Evolutionary conservation across 1,139 yeast species (phyloP).

Genomic region (Geotrichum macrosporum): DNA sequence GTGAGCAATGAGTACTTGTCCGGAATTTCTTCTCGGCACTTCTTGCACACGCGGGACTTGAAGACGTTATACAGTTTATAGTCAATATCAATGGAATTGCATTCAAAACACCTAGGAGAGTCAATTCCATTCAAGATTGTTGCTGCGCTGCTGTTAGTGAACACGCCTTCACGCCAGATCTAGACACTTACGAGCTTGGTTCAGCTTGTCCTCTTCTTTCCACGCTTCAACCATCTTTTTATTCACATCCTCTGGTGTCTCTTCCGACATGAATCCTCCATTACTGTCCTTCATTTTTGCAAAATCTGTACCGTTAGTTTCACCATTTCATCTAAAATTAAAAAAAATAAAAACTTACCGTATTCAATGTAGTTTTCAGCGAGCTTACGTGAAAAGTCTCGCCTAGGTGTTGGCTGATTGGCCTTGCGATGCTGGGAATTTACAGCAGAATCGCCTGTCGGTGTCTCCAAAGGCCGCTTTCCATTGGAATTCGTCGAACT

Average conservation of each 20-base stretch:
- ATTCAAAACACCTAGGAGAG: constrained; percentile 76
- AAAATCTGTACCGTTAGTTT: constrained; percentile 43
- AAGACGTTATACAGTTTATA: constrained; percentile 65
- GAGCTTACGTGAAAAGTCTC: constrained; percentile 5
- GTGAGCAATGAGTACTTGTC: constrained; percentile 88
- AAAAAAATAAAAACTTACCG: constrained; percentile 40
- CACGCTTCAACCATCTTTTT: constrained; percentile 67
- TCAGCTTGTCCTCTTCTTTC: constrained; percentile 54
- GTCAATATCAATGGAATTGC: constrained; percentile 72
- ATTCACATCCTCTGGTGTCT: constrained; percentile 36
- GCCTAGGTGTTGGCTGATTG: constrained; percentile 3
- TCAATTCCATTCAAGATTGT: constrained; percentile 48
- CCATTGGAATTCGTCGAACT: not conserved
- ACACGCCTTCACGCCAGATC: constrained; percentile 6
- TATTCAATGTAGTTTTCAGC: constrained; percentile 71
- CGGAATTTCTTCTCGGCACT: constrained; percentile 66
- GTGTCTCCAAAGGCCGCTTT: constrained; percentile 21
- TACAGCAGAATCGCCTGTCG: constrained; percentile 8
- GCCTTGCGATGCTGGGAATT: constrained; percentile 19
- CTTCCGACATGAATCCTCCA: constrained; percentile 73
- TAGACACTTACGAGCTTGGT: constrained; percentile 23
- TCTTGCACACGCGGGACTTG: constrained; percentile 68
- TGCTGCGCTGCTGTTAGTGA: constrained; percentile 18
- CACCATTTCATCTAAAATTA: not conserved
- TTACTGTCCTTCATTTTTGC: constrained; percentile 81